These are phyloP conservation scores for Tuber borchii DNA, from an alignment of 495 filamentous ascomycete species.

Conservation along the genomic window DNA sequence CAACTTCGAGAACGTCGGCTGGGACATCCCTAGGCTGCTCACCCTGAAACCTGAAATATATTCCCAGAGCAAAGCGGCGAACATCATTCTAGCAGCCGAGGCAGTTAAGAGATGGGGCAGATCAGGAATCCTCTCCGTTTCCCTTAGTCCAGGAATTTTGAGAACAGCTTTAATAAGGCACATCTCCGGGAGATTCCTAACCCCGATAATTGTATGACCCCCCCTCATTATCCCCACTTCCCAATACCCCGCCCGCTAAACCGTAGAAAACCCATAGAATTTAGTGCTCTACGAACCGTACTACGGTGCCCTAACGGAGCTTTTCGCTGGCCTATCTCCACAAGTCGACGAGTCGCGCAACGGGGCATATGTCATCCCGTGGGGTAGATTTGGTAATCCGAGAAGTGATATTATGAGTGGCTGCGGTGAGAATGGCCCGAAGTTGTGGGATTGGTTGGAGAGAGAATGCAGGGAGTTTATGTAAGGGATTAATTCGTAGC, in stretches of 20 bases:
- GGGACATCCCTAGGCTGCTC: neutral
- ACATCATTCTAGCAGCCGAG: slow-evolving; percentile 13
- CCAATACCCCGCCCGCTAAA: slow-evolving; percentile 1
- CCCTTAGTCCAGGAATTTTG: slow-evolving; percentile 35
- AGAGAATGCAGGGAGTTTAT: slow-evolving; percentile 38
- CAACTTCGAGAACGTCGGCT: slow-evolving; percentile 8
- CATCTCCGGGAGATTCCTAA: neutral
- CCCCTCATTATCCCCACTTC: neutral
- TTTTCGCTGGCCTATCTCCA: slow-evolving; percentile 45
- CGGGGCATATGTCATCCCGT: slow-evolving; percentile 45
- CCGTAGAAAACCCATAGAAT: slow-evolving; percentile 7
- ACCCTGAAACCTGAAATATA: slow-evolving; percentile 9
- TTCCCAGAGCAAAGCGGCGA: slow-evolving; percentile 25
- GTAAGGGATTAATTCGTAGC: slow-evolving; percentile 4
- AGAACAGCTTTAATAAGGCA: neutral
- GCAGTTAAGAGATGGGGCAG: slow-evolving; percentile 21
- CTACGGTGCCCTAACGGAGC: slow-evolving; percentile 44
- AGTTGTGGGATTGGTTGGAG: slow-evolving; percentile 46
- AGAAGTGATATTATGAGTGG: slow-evolving; percentile 41
- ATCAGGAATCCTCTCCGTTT: slow-evolving; percentile 8
- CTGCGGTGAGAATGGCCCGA: slow-evolving; percentile 28
- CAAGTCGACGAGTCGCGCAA: slow-evolving; percentile 39
- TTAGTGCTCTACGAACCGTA: slow-evolving; percentile 23
- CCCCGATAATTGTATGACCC: neutral
- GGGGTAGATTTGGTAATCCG: slow-evolving; percentile 42